A percentile compares a stretch with the other conserved stretches of the same genome.
Conservation (phyloP, 805 yeast species). For the Peterozyma xylosa region DNA sequence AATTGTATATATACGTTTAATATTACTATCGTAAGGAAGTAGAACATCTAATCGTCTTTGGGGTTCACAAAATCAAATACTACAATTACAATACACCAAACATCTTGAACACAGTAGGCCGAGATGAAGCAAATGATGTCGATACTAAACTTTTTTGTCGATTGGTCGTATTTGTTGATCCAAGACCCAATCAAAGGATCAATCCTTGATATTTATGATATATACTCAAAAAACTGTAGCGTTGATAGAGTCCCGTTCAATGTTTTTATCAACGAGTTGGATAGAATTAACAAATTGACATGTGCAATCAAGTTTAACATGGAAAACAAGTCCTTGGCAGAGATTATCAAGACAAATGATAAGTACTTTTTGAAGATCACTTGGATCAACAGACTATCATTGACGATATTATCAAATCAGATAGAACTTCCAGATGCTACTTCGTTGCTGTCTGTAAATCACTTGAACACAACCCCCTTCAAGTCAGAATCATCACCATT, state of each 20-base stretch:
- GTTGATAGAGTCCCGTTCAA: constrained; percentile 26
- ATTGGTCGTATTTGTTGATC: constrained; percentile 21
- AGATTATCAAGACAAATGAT: not conserved
- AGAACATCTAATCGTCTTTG: too few species aligned
- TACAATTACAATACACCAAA: too few species aligned
- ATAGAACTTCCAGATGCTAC: not conserved
- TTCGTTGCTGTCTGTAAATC: not conserved
- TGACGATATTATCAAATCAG: constrained; percentile 15
- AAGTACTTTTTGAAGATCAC: constrained; percentile 17
- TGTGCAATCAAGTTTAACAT: constrained; percentile 14
- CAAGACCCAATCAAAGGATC: constrained; percentile 23
- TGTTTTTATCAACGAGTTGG: constrained; percentile 21
- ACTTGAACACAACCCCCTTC: constrained; percentile 5
- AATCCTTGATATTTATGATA: constrained; percentile 21
- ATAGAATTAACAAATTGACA: constrained; percentile 14
- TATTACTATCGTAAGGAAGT: too few species aligned
- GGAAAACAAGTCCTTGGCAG: constrained; percentile 18
- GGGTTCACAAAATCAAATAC: too few species aligned
- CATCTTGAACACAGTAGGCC: too few species aligned
- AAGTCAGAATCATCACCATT: constrained; percentile 6
- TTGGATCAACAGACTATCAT: constrained; percentile 18
- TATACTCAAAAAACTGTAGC: constrained; percentile 21
- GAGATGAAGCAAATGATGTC: not conserved
- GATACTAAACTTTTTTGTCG: constrained; percentile 17
- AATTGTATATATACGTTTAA: too few species aligned